A percentile compares a stretch with the other conserved stretches of the same genome.
Evolutionary conservation across 1,284 basidiomycete genomes (phyloP).

Genomic region (Lignosus rhinocerotis): DNA sequence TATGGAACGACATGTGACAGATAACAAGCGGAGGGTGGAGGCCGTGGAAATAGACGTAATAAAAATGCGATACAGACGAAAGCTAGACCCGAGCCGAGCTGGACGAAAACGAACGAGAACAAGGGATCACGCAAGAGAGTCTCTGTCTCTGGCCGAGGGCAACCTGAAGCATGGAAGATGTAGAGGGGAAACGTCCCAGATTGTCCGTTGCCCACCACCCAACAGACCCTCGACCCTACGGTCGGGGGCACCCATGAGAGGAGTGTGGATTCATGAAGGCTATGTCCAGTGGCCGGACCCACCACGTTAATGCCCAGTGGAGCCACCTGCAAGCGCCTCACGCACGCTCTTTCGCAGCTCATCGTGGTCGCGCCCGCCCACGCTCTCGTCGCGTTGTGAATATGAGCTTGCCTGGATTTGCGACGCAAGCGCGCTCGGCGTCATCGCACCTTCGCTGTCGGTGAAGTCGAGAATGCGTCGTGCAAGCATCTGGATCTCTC

Average conservation of each 20-base stretch:
- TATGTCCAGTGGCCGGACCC: not conserved
- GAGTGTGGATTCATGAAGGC: not conserved
- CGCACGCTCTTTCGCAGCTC: conserved; percentile 78
- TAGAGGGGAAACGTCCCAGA: conserved; percentile 14
- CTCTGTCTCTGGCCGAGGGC: not conserved
- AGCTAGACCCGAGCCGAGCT: not conserved
- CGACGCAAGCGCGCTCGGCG: conserved; percentile 61
- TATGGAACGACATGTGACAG: not conserved
- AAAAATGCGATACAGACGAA: conserved; percentile 25
- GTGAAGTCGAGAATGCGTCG: conserved; percentile 85
- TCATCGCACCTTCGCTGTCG: conserved; percentile 59
- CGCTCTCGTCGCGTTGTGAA: conserved; percentile 47
- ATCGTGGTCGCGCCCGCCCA: conserved; percentile 65
- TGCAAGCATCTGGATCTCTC: conserved; percentile 86
- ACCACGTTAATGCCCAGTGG: conserved; percentile 29
- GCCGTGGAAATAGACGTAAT: conserved; percentile 12
- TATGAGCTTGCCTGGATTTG: conserved; percentile 63
- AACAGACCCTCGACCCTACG: conserved; percentile 2
- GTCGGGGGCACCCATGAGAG: not conserved
- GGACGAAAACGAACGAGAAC: not conserved
- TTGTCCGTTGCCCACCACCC: conserved; percentile 16
- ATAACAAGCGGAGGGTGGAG: not conserved
- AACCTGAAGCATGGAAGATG: not conserved
- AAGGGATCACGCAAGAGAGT: conserved; percentile 1
- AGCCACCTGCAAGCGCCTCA: conserved; percentile 60